Base-by-base conservation (phyloP, 306 rosid species). In the Rosa chinensis region DNA sequence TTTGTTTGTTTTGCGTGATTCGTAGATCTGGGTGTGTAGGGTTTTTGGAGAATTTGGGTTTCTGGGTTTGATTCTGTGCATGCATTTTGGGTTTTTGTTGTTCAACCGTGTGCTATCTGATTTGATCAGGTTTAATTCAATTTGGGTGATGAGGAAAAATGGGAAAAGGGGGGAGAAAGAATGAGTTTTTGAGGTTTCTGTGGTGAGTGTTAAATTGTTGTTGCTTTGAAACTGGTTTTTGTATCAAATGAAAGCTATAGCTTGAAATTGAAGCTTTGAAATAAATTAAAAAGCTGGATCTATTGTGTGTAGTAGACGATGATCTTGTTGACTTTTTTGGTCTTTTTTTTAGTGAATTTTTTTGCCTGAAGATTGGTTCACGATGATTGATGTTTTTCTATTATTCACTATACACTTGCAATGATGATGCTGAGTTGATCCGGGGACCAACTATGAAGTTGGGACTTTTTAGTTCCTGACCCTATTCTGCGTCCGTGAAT, bases 1-100 rank as follows among this genome's bases (percentile, higher is more conserved):
- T 20, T 1, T 39, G 20, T 7, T 6, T 8, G 13, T 67, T 43
- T 86, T 56, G 18, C 71, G 9, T 5, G 1, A 13, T 71, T 79
- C 58, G 37, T 70, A 84, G 96, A 90, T 92, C 89, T 87, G 81
- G 76, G 59, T 52, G 32, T 59, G 28, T 17, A 47, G 9, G 69
- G 59, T 53, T 61, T 75, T 58, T 18, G 39, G 45, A 13, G 32
- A 49, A 5, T 61, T 52, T 39, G 28, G 82, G 74, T 28, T 55
- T 48, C 10, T 49, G 49, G 73, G 48, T 48, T 82, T 25, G 44
- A 43, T 82, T 83, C 35, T 49, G 16, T 48, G 18, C 44, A 18
- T 47, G 59, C 79, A 48, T 58, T 80, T 47, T 58, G 58, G 16
- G 8, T 20, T 72, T 49, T 48, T 50, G 5, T 45, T 28, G 28